Percentiles rank a stretch among this genome's conserved stretches.
Conservation (phyloP, 2,329 filamentous ascomycete genomes). For the Colletotrichum trifolii region DNA sequence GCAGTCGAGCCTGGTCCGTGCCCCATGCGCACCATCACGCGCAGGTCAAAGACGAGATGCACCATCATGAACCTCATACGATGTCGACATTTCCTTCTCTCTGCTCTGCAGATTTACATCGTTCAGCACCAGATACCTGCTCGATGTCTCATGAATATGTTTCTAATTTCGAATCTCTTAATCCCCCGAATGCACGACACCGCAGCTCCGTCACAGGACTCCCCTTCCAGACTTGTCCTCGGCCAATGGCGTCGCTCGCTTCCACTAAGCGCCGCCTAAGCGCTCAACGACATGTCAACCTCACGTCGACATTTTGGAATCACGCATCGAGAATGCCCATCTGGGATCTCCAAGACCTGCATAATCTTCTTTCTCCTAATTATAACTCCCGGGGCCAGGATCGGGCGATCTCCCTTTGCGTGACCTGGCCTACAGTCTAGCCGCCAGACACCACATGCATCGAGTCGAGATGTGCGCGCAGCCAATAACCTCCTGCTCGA, state of each 20-base stretch:
- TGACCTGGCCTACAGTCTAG: conserved; percentile 3
- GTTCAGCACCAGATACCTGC: neutral
- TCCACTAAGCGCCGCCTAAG: conserved; percentile 37
- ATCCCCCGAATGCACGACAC: conserved; percentile 30
- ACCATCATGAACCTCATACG: no score
- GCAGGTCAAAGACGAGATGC: no score
- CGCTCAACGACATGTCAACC: conserved; percentile 30
- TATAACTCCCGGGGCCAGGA: conserved; percentile 35
- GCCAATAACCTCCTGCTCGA: conserved; percentile 1
- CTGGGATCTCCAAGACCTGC: conserved; percentile 14
- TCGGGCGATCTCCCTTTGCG: conserved; percentile 15
- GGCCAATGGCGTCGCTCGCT: conserved; percentile 28
- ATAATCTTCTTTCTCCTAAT: conserved; percentile 9
- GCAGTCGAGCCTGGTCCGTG: no score
- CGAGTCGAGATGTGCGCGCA: conserved; percentile 14
- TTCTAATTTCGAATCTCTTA: conserved; percentile 30
- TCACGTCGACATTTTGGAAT: conserved; percentile 25
- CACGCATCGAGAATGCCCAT: conserved; percentile 29
- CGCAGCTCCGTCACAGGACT: conserved; percentile 31
- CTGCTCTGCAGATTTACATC: no score
- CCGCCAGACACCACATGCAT: conserved; percentile 26
- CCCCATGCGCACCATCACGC: no score
- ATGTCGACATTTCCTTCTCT: no score
- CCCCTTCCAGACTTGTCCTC: conserved; percentile 5
- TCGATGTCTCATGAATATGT: neutral